Conservation (phyloP, 768 basidiomycete species). For the Tubosaeta sp. region DNA sequence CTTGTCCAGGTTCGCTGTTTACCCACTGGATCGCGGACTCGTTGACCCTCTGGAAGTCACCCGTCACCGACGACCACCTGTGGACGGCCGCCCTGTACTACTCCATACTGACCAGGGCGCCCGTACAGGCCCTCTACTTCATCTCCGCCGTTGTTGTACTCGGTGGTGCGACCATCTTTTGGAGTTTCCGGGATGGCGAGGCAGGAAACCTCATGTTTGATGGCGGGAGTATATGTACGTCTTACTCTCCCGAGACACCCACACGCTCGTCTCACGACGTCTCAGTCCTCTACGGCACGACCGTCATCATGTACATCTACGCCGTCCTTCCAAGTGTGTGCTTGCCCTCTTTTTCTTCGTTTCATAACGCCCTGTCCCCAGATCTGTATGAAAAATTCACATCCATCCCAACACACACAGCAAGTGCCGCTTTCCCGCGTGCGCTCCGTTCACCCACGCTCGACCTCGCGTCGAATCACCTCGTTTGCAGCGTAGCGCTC, state of each 20-base stretch:
- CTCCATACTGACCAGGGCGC: slow-evolving; percentile 66
- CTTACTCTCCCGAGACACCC: background rate
- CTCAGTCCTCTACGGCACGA: slow-evolving; percentile 70
- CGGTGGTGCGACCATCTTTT: slow-evolving; percentile 66
- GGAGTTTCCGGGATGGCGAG: slow-evolving; percentile 71
- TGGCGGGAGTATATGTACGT: slow-evolving; percentile 82
- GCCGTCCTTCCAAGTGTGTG: slow-evolving; percentile 77
- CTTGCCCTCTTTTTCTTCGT: background rate
- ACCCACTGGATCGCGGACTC: slow-evolving; percentile 95
- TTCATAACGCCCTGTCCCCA: slow-evolving; percentile 24
- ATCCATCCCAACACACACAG: slow-evolving; percentile 48
- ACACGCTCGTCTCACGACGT: background rate
- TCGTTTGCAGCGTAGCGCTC: slow-evolving; percentile 82
- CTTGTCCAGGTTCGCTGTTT: slow-evolving; percentile 62
- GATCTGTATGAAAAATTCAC: slow-evolving; percentile 59
- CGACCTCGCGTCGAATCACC: slow-evolving; percentile 78
- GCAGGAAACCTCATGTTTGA: slow-evolving; percentile 91
- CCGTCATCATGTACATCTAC: slow-evolving; percentile 67
- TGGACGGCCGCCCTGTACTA: slow-evolving; percentile 85
- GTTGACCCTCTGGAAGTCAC: slow-evolving; percentile 83
- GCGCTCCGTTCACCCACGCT: slow-evolving; percentile 60
- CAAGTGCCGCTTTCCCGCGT: slow-evolving; percentile 58
- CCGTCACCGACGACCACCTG: slow-evolving; percentile 77
- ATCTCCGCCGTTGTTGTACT: slow-evolving; percentile 52
- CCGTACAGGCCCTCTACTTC: slow-evolving; percentile 51